Base-by-base conservation (phyloP, 768 basidiomycete species). In the Clitopilus passeckerianus region DNA sequence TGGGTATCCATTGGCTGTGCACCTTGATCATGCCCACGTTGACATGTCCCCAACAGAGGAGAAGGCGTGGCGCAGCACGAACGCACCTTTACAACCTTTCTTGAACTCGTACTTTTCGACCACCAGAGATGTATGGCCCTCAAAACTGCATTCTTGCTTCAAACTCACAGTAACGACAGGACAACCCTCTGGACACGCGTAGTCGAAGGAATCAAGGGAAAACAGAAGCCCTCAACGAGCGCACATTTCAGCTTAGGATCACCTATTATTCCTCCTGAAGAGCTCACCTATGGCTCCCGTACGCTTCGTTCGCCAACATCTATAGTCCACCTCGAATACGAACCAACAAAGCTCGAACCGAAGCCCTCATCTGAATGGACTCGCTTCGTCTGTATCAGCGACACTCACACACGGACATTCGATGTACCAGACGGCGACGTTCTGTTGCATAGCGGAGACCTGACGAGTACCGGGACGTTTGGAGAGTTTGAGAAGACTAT, bases 381-480 rank as follows among this genome's bases (percentile, higher is more conserved):
- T 23, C 77, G 78, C n/a, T 79, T 80, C 61, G 69, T 81, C 46
- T 80, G 79, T 62, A 70, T 82, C 23, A 79, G 77, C 30, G 81
- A 84, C 59, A 83, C 80, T 1, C 83, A 83, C 63, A 73, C 74
- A 20, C 65, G 63, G 20, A 66, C 61, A 22, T 67, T 62, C 54
- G 20, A 60, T 10, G 66, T 80, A 10, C 84, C 83, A 7, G 24
- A 68, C 0, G 86, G 85, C 6, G 86, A 87, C 63, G 78, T 87
- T 22, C 72, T 87, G 3, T 60, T 87, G n/a, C 85, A 86, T 63
- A 75, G 78, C n/a, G 86, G 86, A 5, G 86, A 87, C 60, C 69
- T 87, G 54, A 83, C 80, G 59, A 75, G 77, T 52, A 78, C 76
- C 69, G 86, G 88, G 1, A 73, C 1, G 86, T 30, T 0, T 70